Evolutionary conservation across 345 rosid genomes (phyloP).

Genomic region (Hypericum perforatum): DNA sequence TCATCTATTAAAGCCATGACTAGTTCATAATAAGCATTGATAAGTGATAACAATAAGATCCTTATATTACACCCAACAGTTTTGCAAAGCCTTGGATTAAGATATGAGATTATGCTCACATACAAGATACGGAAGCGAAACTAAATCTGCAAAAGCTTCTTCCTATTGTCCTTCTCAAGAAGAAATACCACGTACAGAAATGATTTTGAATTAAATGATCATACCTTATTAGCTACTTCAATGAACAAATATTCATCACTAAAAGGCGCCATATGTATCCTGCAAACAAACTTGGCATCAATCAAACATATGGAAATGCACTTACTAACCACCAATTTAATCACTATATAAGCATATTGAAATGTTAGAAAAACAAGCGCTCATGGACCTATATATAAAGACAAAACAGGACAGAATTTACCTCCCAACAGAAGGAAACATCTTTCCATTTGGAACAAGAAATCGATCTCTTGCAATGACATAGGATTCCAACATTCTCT

Average conservation of each 20-base stretch:
- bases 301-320: slow-evolving; percentile 10
- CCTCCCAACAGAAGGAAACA: slow-evolving; percentile 97
- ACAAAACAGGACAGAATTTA: slow-evolving; percentile 13
- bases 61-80: no score
- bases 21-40: no score
- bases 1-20: no score
- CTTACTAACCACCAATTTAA: background rate
- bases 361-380: no score
- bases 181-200: background rate
- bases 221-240: slow-evolving; percentile 99
- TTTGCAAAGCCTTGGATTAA: no score
- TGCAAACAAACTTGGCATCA: slow-evolving; percentile 27
- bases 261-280: slow-evolving; percentile 99
- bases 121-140: no score
- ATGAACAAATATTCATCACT: slow-evolving; percentile 88
- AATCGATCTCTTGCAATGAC: slow-evolving; percentile 97
- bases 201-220: slow-evolving; percentile 3
- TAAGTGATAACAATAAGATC: no score
- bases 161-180: background rate
- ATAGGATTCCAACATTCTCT: slow-evolving; percentile 95
- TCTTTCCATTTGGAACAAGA: slow-evolving; percentile 73
- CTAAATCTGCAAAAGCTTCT: background rate
- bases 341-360: background rate
- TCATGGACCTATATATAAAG: no score
- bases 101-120: no score